These are phyloP conservation scores for Pelargonium australe DNA, from an alignment of 441 rosid genomes.

Conservation along the genomic window DNA sequence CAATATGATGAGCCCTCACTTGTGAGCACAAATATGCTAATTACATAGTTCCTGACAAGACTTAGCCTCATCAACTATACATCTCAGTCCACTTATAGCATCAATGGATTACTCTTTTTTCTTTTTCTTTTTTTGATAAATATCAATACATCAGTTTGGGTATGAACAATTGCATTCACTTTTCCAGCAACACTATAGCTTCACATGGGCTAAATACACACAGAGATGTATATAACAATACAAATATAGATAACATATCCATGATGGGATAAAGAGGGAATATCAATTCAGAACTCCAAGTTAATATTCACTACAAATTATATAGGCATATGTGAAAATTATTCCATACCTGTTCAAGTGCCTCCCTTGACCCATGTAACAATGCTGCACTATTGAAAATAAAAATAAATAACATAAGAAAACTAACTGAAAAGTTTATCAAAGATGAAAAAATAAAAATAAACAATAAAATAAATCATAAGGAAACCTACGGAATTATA, in stretches of 20 bases:
- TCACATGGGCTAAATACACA: too few relatives aligned
- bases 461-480: conserved; percentile 11
- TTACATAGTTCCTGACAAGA: too few relatives aligned
- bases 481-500: conserved; percentile 76
- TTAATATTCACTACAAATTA: background rate
- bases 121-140: background rate
- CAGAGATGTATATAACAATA: too few relatives aligned
- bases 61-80: too few relatives aligned
- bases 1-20: too few relatives aligned
- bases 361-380: conserved; percentile 83
- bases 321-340: background rate
- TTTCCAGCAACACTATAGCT: too few relatives aligned
- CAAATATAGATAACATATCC: too few relatives aligned
- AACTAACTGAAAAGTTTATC: conserved; percentile 9
- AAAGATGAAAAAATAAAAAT: too few relatives aligned
- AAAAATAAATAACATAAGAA: conserved; percentile 9
- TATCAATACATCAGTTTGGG: too few relatives aligned
- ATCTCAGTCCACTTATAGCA: background rate
- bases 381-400: conserved; percentile 62
- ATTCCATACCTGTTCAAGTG: conserved; percentile 57
- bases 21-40: too few relatives aligned
- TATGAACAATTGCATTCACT: too few relatives aligned
- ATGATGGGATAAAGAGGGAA: background rate
- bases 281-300: background rate
- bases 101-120: background rate